These are phyloP conservation scores for Torulaspora delbrueckii DNA, from an alignment of 805 yeast species.

Conservation along the genomic window DNA sequence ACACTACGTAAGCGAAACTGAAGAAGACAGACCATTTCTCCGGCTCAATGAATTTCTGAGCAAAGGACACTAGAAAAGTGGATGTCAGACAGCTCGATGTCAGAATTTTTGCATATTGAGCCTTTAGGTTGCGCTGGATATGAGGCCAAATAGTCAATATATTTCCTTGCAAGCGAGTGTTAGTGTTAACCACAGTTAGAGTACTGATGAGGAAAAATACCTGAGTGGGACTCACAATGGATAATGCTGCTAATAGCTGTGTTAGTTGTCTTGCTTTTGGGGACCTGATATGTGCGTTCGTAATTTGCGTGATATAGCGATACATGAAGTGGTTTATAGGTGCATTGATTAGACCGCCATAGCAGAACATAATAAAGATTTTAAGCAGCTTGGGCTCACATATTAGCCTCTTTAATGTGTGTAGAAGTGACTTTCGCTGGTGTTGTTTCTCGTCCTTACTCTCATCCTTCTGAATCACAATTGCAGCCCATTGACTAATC, in stretches of 20 bases:
- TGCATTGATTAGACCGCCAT: conserved; percentile 24
- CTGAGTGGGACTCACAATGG: conserved; percentile 22
- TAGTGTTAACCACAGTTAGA: conserved; percentile 19
- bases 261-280: conserved; percentile 14
- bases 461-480: neutral
- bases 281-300: conserved; percentile 9
- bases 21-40: conserved; percentile 27
- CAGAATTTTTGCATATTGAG: conserved; percentile 16
- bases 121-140: conserved; percentile 11
- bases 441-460: neutral
- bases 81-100: conserved; percentile 21
- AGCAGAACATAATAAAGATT: conserved; percentile 18
- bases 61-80: conserved; percentile 20
- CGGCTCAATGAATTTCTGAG: conserved; percentile 20
- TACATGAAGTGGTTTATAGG: conserved; percentile 25
- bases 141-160: conserved; percentile 3
- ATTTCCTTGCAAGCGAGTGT: conserved; percentile 9
- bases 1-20: conserved; percentile 22
- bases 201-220: conserved; percentile 18
- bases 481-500: conserved; percentile 18
- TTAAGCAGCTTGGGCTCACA: conserved; percentile 11
- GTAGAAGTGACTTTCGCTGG: neutral
- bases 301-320: conserved; percentile 15
- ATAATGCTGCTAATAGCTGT: conserved; percentile 20
- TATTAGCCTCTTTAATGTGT: conserved; percentile 4